A percentile compares a stretch with the other conserved stretches of the same genome.
Evolutionary conservation across 306 rosid genomes (phyloP).

Genomic region (Malus orientalis): DNA sequence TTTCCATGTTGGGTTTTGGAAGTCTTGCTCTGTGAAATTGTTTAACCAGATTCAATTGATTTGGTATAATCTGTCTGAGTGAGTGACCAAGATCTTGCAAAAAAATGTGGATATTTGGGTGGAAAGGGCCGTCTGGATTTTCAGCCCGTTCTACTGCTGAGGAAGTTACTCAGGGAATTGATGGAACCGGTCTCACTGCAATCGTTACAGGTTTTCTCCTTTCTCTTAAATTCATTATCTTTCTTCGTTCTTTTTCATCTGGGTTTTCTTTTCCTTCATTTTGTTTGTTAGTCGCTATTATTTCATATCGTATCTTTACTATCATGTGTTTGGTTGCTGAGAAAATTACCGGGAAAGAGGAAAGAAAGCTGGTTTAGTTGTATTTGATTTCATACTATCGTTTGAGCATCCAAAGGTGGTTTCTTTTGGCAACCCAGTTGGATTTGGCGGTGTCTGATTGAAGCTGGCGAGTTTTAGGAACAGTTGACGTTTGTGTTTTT

Average conservation of each 20-base stretch:
- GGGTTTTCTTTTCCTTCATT: not conserved
- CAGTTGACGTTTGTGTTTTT: not conserved
- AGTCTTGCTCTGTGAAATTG: not conserved
- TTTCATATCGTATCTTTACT: not conserved
- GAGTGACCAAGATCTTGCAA: not conserved
- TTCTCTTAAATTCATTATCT: not conserved
- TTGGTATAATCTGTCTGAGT: not conserved
- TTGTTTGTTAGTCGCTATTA: not conserved
- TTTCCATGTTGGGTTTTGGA: not conserved
- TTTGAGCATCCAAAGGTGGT: not conserved
- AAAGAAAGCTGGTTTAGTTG: not conserved
- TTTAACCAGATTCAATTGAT: not conserved
- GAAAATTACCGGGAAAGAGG: not conserved
- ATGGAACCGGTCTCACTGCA: conserved; percentile 45
- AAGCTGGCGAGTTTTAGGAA: not conserved
- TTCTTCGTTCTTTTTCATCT: not conserved
- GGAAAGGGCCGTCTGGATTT: conserved; percentile 53
- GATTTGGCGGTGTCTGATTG: not conserved
- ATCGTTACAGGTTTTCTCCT: conserved; percentile 38
- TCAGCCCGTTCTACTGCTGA: conserved; percentile 45
- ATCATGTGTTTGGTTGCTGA: not conserved
- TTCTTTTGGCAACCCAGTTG: not conserved
- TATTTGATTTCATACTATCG: not conserved
- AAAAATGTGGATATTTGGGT: conserved; percentile 44
- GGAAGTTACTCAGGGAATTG: conserved; percentile 45